A percentile compares a stretch with the other conserved stretches of the same genome.
phyloP scores from a whole-genome alignment of 192 early-diverging fungal genomes.

The Ambispora gerdemannii region DNA sequence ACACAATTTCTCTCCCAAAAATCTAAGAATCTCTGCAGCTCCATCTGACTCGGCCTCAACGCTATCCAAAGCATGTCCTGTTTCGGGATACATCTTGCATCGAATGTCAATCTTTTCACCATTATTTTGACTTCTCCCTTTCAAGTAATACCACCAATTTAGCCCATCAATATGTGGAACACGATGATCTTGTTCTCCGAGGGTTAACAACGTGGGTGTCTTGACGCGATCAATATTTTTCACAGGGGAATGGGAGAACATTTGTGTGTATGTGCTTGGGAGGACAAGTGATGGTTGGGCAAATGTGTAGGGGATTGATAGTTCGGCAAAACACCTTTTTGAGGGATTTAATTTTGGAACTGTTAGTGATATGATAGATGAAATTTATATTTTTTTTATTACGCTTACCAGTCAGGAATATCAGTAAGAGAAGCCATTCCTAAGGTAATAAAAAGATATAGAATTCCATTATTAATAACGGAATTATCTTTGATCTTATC shows the following conservation, averaged over 20 bases:
- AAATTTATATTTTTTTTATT: neutral
- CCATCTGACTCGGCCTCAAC: constrained; percentile 51
- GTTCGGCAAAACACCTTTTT: constrained; percentile 73
- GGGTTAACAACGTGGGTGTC: constrained; percentile 62
- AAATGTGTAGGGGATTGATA: constrained; percentile 53
- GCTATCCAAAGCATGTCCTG: constrained; percentile 58
- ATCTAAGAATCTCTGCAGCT: neutral
- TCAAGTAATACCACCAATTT: constrained; percentile 40
- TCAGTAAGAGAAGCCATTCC: constrained; percentile 14
- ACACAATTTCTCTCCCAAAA: constrained; percentile 16
- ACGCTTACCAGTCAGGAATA: constrained; percentile 22
- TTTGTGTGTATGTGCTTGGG: constrained; percentile 51
- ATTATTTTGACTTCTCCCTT: no score
- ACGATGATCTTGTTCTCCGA: constrained; percentile 67
- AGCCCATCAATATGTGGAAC: constrained; percentile 68
- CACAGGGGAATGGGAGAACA: constrained; percentile 62
- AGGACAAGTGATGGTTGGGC: constrained; percentile 51
- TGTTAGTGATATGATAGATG: constrained; percentile 37
- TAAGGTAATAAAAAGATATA: neutral
- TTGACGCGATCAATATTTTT: constrained; percentile 50
- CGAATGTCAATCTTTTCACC: constrained; percentile 28
- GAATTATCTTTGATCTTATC: neutral
- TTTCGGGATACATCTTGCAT: constrained; percentile 55
- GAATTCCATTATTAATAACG: neutral
- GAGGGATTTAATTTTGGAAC: constrained; percentile 62